Evolutionary conservation across 768 basidiomycete species (phyloP).

Genomic region (Gymnopilus dilepis): DNA sequence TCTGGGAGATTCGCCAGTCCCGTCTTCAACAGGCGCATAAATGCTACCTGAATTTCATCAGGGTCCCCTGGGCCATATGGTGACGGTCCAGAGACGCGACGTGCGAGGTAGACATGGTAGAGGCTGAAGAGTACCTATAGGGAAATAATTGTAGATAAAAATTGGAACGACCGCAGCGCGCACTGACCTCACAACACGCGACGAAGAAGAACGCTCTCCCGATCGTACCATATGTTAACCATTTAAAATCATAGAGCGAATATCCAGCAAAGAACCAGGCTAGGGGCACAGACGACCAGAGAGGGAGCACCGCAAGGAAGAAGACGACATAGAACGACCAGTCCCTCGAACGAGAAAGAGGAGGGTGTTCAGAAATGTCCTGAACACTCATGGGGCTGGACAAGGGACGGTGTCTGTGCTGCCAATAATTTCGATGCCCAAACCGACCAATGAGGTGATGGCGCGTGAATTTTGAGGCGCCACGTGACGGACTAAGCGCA

Average conservation of each 20-base stretch:
- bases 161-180: conserved; percentile 2
- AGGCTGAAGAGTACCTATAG: conserved; percentile 71
- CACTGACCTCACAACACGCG: conserved; percentile 63
- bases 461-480: conserved; percentile 14
- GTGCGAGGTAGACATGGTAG: conserved; percentile 59
- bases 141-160: conserved; percentile 3
- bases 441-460: not conserved
- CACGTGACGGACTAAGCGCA: conserved; percentile 18
- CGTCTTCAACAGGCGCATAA: conserved; percentile 65
- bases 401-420: not conserved
- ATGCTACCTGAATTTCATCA: conserved; percentile 61
- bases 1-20: conserved; percentile 64
- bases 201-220: conserved; percentile 47
- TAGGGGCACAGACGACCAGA: conserved; percentile 66
- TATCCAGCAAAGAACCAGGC: conserved; percentile 69
- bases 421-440: not conserved
- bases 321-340: conserved; percentile 66
- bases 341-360: conserved; percentile 42
- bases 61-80: conserved; percentile 51
- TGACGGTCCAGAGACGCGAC: conserved; percentile 51
- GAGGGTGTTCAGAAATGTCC: conserved; percentile 47
- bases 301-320: conserved; percentile 57
- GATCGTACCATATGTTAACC: conserved; percentile 48
- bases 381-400: conserved; percentile 19
- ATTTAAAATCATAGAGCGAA: conserved; percentile 46